These are phyloP conservation scores for Auricularia sp. DNA, from an alignment of 768 basidiomycete species.

Conservation along the genomic window DNA sequence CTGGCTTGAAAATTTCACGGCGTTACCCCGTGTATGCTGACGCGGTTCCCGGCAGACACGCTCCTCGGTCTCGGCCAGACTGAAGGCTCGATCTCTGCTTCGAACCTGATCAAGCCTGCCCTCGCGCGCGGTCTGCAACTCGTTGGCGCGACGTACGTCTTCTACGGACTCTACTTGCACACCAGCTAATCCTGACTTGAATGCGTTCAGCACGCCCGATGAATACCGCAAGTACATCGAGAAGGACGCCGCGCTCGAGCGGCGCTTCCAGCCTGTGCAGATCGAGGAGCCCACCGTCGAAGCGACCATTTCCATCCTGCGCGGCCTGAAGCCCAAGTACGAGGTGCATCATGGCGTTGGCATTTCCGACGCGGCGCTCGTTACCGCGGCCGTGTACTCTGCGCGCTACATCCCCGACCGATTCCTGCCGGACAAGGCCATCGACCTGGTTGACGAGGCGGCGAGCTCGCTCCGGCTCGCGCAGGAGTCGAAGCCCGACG, in stretches of 20 bases:
- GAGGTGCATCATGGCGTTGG: slow-evolving; percentile 93
- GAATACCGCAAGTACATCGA: slow-evolving; percentile 88
- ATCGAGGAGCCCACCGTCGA: slow-evolving; percentile 86
- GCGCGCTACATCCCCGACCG: slow-evolving; percentile 82
- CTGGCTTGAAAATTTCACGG: background rate
- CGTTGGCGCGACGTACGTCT: slow-evolving; percentile 66
- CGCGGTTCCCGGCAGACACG: slow-evolving; percentile 36
- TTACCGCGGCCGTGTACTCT: slow-evolving; percentile 84
- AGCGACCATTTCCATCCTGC: slow-evolving; percentile 75
- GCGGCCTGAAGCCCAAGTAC: slow-evolving; percentile 74
- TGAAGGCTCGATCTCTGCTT: slow-evolving; percentile 86
- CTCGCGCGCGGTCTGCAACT: slow-evolving; percentile 79
- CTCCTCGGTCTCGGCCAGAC: slow-evolving; percentile 85
- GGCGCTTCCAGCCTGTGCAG: slow-evolving; percentile 81
- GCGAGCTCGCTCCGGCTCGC: slow-evolving; percentile 78
- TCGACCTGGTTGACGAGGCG: slow-evolving; percentile 90
- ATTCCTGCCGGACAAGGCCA: slow-evolving; percentile 84
- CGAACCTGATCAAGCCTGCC: slow-evolving; percentile 89
- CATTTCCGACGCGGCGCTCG: slow-evolving; percentile 79
- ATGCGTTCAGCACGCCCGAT: slow-evolving; percentile 39
- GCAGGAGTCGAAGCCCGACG: slow-evolving; percentile 82
- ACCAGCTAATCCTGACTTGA: background rate
- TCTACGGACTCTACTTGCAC: background rate
- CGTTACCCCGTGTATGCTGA: background rate
- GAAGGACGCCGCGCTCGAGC: slow-evolving; percentile 84